Percentiles rank a stretch among this genome's conserved stretches.
phyloP scores from a whole-genome alignment of 1,139 yeast species.

The Zygosaccharomyces sapae region DNA sequence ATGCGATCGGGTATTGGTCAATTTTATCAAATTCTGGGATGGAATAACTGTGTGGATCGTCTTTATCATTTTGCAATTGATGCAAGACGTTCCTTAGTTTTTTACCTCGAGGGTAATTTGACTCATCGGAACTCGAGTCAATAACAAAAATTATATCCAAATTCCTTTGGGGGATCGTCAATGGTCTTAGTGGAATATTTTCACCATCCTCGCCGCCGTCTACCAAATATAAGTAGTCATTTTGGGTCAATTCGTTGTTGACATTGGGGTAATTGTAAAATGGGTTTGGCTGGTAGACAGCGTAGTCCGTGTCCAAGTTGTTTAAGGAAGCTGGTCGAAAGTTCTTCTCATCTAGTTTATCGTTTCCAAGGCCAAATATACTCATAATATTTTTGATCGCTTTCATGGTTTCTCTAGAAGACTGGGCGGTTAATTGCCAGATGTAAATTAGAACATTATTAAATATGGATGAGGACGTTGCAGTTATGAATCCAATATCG shows the following conservation, averaged over 20 bases:
- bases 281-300: slow-evolving; percentile 73
- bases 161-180: slow-evolving; percentile 48
- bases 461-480: slow-evolving; percentile 68
- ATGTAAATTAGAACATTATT: slow-evolving; percentile 50
- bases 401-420: slow-evolving; percentile 41
- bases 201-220: slow-evolving; percentile 71
- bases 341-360: slow-evolving; percentile 20
- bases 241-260: slow-evolving; percentile 23
- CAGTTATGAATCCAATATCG: slow-evolving; percentile 68
- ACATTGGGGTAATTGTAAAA: slow-evolving; percentile 43
- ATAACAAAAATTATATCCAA: slow-evolving; percentile 57
- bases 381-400: slow-evolving; percentile 46
- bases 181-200: slow-evolving; percentile 58
- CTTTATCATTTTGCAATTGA: slow-evolving; percentile 24
- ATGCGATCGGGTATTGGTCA: slow-evolving; percentile 45
- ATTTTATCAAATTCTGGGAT: slow-evolving; percentile 28
- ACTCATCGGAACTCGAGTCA: slow-evolving; percentile 59
- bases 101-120: slow-evolving; percentile 64
- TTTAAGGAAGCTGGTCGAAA: slow-evolving; percentile 6
- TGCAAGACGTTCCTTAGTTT: slow-evolving; percentile 41
- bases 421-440: slow-evolving; percentile 42
- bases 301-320: slow-evolving; percentile 54
- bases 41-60: slow-evolving; percentile 9
- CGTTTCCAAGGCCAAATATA: slow-evolving; percentile 44
- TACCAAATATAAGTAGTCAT: slow-evolving; percentile 43